A percentile compares a stretch with the other conserved stretches of the same genome.
Conservation (phyloP, 2,329 filamentous ascomycete species). For the Fusarium buxicola region DNA sequence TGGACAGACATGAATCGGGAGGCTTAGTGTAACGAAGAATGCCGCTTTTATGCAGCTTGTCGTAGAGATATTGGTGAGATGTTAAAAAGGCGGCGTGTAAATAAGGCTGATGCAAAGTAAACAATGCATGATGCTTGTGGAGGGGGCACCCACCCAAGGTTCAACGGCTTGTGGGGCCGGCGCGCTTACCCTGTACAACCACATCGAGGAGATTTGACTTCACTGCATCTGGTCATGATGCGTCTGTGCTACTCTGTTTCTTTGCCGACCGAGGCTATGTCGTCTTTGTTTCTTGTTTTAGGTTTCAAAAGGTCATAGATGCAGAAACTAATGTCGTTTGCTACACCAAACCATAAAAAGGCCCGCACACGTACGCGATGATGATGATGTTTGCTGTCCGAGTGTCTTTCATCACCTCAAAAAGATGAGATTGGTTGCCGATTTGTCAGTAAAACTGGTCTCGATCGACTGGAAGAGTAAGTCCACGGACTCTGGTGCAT, state of each 20-base stretch:
- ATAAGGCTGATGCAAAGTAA: slow-evolving; percentile 38
- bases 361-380: not conserved
- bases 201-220: not conserved
- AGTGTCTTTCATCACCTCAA: not conserved
- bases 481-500: not conserved
- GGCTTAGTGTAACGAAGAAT: not conserved
- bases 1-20: not conserved
- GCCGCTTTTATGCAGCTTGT: slow-evolving; percentile 24
- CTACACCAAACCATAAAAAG: not conserved
- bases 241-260: not conserved
- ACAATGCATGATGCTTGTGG: slow-evolving; percentile 31
- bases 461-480: no score
- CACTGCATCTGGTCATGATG: not conserved
- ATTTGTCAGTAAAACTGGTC: not conserved
- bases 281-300: not conserved
- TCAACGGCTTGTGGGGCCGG: slow-evolving; percentile 31
- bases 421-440: not conserved
- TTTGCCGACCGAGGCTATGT: not conserved
- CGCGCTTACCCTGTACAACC: slow-evolving; percentile 24
- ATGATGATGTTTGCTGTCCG: not conserved
- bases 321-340: not conserved
- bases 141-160: slow-evolving; percentile 23
- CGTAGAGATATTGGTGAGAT: slow-evolving; percentile 21
- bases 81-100: slow-evolving; percentile 39
- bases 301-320: not conserved